Evolutionary conservation across 2,329 filamentous ascomycete species (phyloP), one percentile per base, ranked within the genome.

Genomic region (Trichophyton simii): DNA sequence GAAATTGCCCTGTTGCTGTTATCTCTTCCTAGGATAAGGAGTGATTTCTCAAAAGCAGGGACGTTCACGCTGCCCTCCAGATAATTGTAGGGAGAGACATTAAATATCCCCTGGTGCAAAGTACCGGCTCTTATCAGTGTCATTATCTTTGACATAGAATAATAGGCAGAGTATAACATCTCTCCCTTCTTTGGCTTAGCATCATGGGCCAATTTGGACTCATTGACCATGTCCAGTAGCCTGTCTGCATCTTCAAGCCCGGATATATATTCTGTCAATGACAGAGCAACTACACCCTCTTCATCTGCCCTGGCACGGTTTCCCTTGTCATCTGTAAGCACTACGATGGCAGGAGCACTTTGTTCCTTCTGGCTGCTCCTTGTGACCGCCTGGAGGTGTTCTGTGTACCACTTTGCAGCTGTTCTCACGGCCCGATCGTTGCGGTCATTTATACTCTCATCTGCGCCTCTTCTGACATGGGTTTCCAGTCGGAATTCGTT

Each of bases 401-500:
- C 83, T 44, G 82, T 82, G 72, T 99, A 99, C 94, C 94, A 99
- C 69, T 86, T 83, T 59, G 91, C 90, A 1, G 92, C 90, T 67
- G 82, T 83, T 57, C 94, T 83, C 34, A 99, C 89, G 52, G 94
- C 91, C 64, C 91, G 85, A 73, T 99, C 95, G 70, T 99, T 99
- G 60, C 94, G 83, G 73, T 99, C 94, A 72, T 99, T 99, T 75
- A 99, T 94, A 2, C 84, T 87, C 77, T 99, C 94, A 42, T 88
- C 87, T 4, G 81, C 74, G 20, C 86, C 82, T 64, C 94, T 82
- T 31, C 82, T 77, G 57, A 96, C 83, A 70, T 96, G 88, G 0
- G 94, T 99, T 74, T 99, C 95, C 44, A 91, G 79, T 59, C 92
- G 84, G 71, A 99, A 99, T 69, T 99, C 94, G 73, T 99, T 99